Conservation (phyloP, 1,284 basidiomycete species). For the Ganoderma sp. region DNA sequence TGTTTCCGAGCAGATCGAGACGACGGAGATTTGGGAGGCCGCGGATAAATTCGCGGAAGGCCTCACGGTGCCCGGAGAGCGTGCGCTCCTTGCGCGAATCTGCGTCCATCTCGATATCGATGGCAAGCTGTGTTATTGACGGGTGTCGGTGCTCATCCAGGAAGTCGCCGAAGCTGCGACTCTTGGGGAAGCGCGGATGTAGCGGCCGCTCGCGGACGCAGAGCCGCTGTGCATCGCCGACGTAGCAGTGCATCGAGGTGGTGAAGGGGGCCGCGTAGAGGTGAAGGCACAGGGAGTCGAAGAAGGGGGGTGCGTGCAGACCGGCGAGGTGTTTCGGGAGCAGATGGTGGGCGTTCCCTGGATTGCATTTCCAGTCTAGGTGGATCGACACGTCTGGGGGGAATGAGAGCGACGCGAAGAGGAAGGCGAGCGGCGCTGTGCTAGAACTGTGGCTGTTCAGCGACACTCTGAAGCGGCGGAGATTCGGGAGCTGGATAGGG, state of each 20-base stretch:
- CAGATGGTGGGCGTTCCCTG: background rate
- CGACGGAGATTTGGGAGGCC: background rate
- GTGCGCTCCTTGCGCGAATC: background rate
- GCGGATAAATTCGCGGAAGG: background rate
- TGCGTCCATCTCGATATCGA: background rate
- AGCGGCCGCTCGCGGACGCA: background rate
- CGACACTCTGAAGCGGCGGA: background rate
- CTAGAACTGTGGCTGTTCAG: background rate
- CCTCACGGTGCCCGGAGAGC: background rate
- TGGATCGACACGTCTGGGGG: background rate
- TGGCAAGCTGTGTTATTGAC: background rate
- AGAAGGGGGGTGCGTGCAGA: background rate
- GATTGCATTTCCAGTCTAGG: background rate
- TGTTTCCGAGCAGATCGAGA: background rate
- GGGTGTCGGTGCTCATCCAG: background rate
- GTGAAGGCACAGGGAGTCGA: constrained; percentile 1
- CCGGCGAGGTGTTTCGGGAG: background rate
- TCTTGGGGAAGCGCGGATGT: background rate
- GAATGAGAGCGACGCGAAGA: background rate
- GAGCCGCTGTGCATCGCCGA: background rate
- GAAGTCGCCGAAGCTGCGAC: background rate
- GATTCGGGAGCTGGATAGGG: background rate
- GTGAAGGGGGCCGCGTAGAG: background rate
- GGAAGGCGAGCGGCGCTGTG: background rate
- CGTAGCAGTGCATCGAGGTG: background rate